Evolutionary conservation across 2,329 filamentous ascomycete genomes (phyloP).

Genomic region (Talaromyces amestolkiae): DNA sequence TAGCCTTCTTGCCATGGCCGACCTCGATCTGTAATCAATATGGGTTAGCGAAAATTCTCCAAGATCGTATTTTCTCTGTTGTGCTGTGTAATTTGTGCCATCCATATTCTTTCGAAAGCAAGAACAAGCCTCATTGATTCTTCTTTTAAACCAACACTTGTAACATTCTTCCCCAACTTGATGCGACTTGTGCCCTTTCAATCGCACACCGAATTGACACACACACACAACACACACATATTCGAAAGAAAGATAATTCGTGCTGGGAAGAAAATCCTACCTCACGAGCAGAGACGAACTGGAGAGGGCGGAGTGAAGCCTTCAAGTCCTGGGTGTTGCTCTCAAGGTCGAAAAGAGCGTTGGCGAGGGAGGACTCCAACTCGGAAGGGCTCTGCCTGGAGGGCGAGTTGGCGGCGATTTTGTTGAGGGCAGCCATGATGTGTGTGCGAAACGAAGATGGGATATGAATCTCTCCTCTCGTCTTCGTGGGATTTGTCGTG

Average conservation of each 20-base stretch:
- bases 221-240: neutral
- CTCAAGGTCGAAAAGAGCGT: constrained; percentile 98
- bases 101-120: neutral
- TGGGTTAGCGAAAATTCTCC: constrained; percentile 20
- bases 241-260: neutral
- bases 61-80: neutral
- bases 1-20: constrained; percentile 99
- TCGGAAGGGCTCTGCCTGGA: constrained; percentile 94
- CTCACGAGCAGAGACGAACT: constrained; percentile 99
- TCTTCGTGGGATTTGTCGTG: constrained; percentile 15
- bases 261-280: constrained; percentile 51
- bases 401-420: constrained; percentile 96
- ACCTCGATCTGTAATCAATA: constrained; percentile 82
- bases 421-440: constrained; percentile 80
- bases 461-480: constrained; percentile 5
- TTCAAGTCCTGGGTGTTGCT: constrained; percentile 98
- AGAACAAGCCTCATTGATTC: neutral
- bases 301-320: constrained; percentile 91
- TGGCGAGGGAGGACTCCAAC: constrained; percentile 95
- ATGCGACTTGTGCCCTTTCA: constrained; percentile 1
- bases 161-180: neutral
- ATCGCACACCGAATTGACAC: constrained; percentile 1
- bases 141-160: neutral
- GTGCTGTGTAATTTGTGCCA: neutral
- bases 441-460: constrained; percentile 16